Evolutionary conservation across 805 yeast species (phyloP).

Genomic region (Lipomyces chichibuensis): DNA sequence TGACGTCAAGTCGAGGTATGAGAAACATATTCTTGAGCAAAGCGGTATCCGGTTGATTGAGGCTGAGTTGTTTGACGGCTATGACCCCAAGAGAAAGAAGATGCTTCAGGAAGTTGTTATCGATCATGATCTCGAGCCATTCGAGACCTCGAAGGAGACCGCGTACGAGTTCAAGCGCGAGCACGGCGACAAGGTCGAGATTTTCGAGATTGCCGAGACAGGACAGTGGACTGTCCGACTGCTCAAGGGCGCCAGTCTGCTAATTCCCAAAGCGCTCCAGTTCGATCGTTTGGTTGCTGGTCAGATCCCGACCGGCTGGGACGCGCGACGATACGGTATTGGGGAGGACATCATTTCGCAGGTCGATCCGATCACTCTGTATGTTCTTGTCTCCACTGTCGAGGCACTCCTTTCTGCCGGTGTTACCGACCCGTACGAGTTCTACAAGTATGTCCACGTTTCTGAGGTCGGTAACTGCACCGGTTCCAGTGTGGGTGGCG

Average conservation of each 20-base stretch:
- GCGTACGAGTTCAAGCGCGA: constrained; percentile 92
- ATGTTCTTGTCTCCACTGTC: constrained; percentile 87
- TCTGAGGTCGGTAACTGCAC: constrained; percentile 99
- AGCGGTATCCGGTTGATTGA: constrained; percentile 96
- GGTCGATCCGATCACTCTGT: constrained; percentile 95
- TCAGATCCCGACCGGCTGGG: constrained; percentile 99
- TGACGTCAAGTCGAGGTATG: constrained; percentile 91
- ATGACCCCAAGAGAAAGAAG: constrained; percentile 92
- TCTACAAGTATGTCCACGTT: constrained; percentile 96
- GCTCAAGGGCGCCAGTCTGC: constrained; percentile 89
- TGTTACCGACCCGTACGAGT: constrained; percentile 97
- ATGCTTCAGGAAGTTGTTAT: constrained; percentile 93
- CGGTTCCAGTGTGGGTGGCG: constrained; percentile 99
- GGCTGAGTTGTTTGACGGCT: constrained; percentile 91
- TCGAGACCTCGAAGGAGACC: constrained; percentile 91
- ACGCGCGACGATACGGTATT: constrained; percentile 92
- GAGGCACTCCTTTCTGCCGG: constrained; percentile 95
- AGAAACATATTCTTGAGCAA: constrained; percentile 83
- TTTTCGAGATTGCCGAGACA: constrained; percentile 81
- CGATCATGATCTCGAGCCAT: constrained; percentile 95
- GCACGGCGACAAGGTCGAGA: constrained; percentile 93
- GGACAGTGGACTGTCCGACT: constrained; percentile 91
- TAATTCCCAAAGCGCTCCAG: constrained; percentile 83
- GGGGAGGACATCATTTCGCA: constrained; percentile 89
- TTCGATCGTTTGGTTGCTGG: constrained; percentile 68